phyloP scores from a whole-genome alignment of 768 basidiomycete genomes.

The Tylopilus vinaceipallidus region DNA sequence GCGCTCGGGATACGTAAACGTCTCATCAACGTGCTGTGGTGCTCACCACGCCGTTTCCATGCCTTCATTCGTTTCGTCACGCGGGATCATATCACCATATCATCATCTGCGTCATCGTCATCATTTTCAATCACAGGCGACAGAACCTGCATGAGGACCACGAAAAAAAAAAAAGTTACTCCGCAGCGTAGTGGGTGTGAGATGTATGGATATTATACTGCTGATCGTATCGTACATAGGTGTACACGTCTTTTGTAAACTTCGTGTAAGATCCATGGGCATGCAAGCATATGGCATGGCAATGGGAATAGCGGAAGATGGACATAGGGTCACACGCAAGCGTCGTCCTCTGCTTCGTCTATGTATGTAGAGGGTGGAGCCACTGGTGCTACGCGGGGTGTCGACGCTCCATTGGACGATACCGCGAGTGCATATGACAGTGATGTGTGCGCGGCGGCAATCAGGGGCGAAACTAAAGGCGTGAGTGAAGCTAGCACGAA shows the following conservation, averaged over 20 bases:
- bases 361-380: conserved; percentile 12
- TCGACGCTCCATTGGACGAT: conserved; percentile 2
- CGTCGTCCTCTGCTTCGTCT: conserved; percentile 21
- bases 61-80: conserved; percentile 1
- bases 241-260: conserved; percentile 24
- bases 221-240: conserved; percentile 27
- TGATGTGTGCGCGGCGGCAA: conserved; percentile 11
- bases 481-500: conserved; percentile 19
- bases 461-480: conserved; percentile 16
- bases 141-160: background rate
- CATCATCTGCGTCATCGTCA: background rate
- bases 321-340: conserved; percentile 19
- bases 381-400: background rate
- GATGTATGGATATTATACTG: conserved; percentile 24
- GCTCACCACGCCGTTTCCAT: conserved; percentile 10
- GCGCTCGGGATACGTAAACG: background rate
- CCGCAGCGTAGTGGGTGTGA: conserved; percentile 2
- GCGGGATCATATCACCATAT: background rate
- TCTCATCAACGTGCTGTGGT: background rate
- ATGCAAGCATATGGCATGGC: conserved; percentile 19
- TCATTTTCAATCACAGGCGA: conserved; percentile 1
- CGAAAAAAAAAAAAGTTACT: conserved; percentile 6
- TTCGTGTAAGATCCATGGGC: conserved; percentile 12
- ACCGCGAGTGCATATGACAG: conserved; percentile 10
- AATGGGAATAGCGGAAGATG: conserved; percentile 17